Evolutionary conservation across 441 rosid genomes (phyloP).

Genomic region (Metrosideros polymorpha): DNA sequence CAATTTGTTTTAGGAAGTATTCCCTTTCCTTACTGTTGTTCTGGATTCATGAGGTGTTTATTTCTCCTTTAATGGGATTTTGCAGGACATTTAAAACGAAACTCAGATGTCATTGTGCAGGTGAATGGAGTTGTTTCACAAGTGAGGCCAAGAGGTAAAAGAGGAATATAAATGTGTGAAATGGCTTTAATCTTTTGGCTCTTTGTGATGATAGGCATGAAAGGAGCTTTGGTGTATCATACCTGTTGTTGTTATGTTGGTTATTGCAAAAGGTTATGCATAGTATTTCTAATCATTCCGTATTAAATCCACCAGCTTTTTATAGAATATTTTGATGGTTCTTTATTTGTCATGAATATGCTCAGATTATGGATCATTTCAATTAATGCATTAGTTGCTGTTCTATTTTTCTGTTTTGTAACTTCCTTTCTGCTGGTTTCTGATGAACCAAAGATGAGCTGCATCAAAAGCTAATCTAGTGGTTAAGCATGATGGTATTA

Average conservation of each 20-base stretch:
- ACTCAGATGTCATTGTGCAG: slow-evolving; percentile 2
- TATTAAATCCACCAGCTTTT: background rate
- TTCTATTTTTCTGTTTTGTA: background rate
- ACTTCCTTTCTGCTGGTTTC: background rate
- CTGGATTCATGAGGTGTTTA: background rate
- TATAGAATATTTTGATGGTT: background rate
- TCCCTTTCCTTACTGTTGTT: background rate
- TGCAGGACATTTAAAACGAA: slow-evolving; percentile 31
- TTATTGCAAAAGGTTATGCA: background rate
- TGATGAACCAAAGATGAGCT: background rate
- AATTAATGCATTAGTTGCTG: background rate
- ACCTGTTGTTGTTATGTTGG: background rate
- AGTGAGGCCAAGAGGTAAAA: slow-evolving; percentile 24
- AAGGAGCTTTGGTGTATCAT: background rate
- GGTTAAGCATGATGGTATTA: background rate
- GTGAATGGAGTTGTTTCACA: slow-evolving; percentile 19
- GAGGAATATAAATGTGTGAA: background rate
- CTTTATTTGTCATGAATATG: background rate
- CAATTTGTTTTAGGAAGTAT: background rate
- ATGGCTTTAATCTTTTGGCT: background rate
- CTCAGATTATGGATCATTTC: background rate
- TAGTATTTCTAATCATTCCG: background rate
- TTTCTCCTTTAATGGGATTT: slow-evolving; percentile 7
- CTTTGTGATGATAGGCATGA: background rate
- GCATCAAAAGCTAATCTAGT: background rate